phyloP scores from a whole-genome alignment of 2,329 filamentous ascomycete genomes.

The Cladophialophora bantiana region DNA sequence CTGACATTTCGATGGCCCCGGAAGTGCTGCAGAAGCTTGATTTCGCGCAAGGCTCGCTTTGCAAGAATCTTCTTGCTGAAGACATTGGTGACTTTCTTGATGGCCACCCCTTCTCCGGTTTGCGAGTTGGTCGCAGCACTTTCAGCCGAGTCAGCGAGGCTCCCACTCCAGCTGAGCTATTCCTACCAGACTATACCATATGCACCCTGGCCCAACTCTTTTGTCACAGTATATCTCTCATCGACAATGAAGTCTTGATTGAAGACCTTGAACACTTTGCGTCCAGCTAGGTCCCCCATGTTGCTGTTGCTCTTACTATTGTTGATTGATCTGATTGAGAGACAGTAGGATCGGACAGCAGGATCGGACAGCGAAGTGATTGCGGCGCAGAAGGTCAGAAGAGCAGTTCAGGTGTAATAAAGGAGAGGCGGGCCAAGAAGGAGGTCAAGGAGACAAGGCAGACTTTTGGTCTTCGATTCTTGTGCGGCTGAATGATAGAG shows the following conservation, averaged over 20 bases:
- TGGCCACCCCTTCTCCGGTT: slow-evolving; percentile 91
- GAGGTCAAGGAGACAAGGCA: slow-evolving; percentile 18
- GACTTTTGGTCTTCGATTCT: slow-evolving; percentile 10
- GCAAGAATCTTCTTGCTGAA: slow-evolving; percentile 99
- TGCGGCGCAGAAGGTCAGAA: background rate
- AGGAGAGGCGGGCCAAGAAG: slow-evolving; percentile 8
- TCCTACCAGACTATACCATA: slow-evolving; percentile 97
- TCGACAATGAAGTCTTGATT: slow-evolving; percentile 99
- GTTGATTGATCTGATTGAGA: background rate
- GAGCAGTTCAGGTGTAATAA: slow-evolving; percentile 18
- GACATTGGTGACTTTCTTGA: slow-evolving; percentile 99
- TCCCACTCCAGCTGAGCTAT: slow-evolving; percentile 3
- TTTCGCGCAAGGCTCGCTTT: slow-evolving; percentile 96
- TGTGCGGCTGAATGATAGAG: slow-evolving; percentile 37
- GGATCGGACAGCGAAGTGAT: slow-evolving; percentile 1
- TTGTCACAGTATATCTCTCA: slow-evolving; percentile 97
- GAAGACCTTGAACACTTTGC: slow-evolving; percentile 99
- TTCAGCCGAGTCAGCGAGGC: slow-evolving; percentile 36
- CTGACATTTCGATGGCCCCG: slow-evolving; percentile 84
- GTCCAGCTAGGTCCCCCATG: slow-evolving; percentile 70
- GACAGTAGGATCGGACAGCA: background rate
- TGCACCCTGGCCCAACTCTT: slow-evolving; percentile 96
- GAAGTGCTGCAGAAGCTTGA: slow-evolving; percentile 98
- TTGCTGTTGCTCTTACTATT: slow-evolving; percentile 35
- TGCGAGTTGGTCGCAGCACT: slow-evolving; percentile 92